Conservation (phyloP, 2,329 filamentous ascomycete genomes). For the Alternaria triticina region DNA sequence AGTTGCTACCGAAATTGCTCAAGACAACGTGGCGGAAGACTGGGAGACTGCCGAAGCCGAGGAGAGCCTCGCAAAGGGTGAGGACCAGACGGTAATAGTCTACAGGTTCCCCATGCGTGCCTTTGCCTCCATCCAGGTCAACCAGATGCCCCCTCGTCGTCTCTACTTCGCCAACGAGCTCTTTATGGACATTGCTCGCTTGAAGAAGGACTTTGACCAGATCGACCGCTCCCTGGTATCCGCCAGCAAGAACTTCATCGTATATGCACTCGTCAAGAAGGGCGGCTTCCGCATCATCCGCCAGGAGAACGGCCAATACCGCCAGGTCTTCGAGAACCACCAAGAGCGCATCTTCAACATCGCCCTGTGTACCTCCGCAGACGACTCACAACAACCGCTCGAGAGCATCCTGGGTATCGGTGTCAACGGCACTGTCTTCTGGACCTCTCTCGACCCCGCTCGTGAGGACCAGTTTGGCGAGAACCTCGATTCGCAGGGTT, state of each 20-base stretch:
- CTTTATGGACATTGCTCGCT: slow-evolving; percentile 88
- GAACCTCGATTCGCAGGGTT: slow-evolving; percentile 82
- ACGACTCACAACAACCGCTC: slow-evolving; percentile 50
- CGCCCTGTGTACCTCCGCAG: slow-evolving; percentile 72
- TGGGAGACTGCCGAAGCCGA: slow-evolving; percentile 88
- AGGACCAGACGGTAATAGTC: slow-evolving; percentile 74
- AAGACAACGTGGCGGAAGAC: slow-evolving; percentile 73
- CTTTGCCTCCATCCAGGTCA: slow-evolving; percentile 86
- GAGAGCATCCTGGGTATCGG: slow-evolving; percentile 92
- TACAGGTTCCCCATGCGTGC: slow-evolving; percentile 97
- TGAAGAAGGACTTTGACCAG: slow-evolving; percentile 98
- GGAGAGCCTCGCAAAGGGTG: slow-evolving; percentile 71
- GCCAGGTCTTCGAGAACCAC: slow-evolving; percentile 88
- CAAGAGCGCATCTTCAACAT: slow-evolving; percentile 96
- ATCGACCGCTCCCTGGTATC: slow-evolving; percentile 92
- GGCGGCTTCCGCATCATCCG: slow-evolving; percentile 91
- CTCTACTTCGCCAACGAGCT: slow-evolving; percentile 76
- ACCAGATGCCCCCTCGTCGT: slow-evolving; percentile 60
- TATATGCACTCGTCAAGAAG: slow-evolving; percentile 91
- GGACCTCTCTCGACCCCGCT: slow-evolving; percentile 69
- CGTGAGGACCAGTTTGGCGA: slow-evolving; percentile 70
- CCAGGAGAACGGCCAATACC: slow-evolving; percentile 90
- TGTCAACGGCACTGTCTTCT: slow-evolving; percentile 96
- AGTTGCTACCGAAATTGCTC: slow-evolving; percentile 62
- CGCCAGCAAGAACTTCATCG: slow-evolving; percentile 88